Conservation (phyloP, 2,329 filamentous ascomycete genomes). For the Bipolaris zeicola region DNA sequence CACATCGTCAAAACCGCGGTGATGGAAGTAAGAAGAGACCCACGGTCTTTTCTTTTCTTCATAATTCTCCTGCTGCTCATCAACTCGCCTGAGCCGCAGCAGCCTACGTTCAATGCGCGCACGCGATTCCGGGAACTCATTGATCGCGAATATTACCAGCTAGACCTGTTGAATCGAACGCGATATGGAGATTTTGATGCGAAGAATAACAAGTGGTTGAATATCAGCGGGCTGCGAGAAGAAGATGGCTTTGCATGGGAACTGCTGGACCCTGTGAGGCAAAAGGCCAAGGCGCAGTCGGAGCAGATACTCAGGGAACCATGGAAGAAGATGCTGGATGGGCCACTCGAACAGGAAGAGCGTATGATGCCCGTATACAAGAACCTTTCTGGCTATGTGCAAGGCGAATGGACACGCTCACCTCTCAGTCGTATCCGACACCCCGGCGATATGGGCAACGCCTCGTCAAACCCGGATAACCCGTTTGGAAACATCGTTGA, state of each 20-base stretch:
- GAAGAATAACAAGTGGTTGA: constrained; percentile 53
- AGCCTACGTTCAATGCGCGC: constrained; percentile 39
- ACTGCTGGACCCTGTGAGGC: constrained; percentile 68
- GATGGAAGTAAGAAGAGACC: constrained; percentile 48
- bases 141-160: constrained; percentile 56
- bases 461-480: constrained; percentile 66
- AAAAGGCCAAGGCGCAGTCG: constrained; percentile 65
- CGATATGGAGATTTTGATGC: constrained; percentile 57
- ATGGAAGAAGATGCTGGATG: constrained; percentile 35
- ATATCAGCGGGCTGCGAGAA: constrained; percentile 75
- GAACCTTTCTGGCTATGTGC: constrained; percentile 77
- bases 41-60: constrained; percentile 45
- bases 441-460: constrained; percentile 53
- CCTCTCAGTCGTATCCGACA: constrained; percentile 56
- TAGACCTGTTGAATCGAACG: constrained; percentile 50
- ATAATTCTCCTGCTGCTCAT: constrained; percentile 47
- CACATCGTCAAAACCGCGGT: constrained; percentile 27
- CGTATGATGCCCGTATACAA: constrained; percentile 68
- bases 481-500: constrained; percentile 66
- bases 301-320: constrained; percentile 47
- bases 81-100: constrained; percentile 46
- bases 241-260: constrained; percentile 81
- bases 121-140: constrained; percentile 54
- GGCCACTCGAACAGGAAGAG: constrained; percentile 44
- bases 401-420: constrained; percentile 74